Evolutionary conservation across 495 filamentous ascomycete species (phyloP).

Genomic region (Aspergillus sclerotiicarbonarius): DNA sequence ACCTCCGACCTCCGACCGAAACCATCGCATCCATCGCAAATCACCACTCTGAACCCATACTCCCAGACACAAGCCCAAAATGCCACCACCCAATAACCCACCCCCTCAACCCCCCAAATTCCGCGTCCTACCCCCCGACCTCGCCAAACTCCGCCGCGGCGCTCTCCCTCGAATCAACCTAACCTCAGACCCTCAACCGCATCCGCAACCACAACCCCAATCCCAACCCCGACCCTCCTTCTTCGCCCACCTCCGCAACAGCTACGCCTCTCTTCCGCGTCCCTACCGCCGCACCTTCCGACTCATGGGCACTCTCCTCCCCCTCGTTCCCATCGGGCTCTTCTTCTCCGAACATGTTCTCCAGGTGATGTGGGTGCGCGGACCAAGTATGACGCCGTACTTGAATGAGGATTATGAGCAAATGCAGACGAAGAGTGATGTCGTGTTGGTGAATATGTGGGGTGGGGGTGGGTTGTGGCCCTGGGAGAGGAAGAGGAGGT

Average conservation of each 20-base stretch:
- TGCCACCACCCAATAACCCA: background rate
- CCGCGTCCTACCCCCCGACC: conserved; percentile 25
- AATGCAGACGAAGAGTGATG: conserved; percentile 50
- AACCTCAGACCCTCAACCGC: background rate
- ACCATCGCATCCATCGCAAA: background rate
- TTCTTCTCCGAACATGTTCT: conserved; percentile 64
- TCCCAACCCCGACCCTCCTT: conserved; percentile 14
- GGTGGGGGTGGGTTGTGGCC: conserved; percentile 27
- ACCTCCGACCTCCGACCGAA: background rate
- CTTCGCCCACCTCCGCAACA: conserved; percentile 31
- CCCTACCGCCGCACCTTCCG: conserved; percentile 29
- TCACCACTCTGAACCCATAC: background rate
- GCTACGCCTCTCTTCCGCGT: conserved; percentile 34
- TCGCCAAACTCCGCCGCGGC: conserved; percentile 18
- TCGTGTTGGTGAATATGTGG: conserved; percentile 51
- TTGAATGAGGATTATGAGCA: conserved; percentile 63
- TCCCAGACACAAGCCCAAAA: background rate
- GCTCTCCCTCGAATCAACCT: background rate
- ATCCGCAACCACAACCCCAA: conserved; percentile 2
- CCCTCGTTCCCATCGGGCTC: conserved; percentile 61
- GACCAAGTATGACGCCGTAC: conserved; percentile 75
- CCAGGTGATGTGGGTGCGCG: conserved; percentile 61
- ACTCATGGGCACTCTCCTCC: conserved; percentile 50
- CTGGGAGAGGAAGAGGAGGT: conserved; percentile 40
- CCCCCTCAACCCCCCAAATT: conserved; percentile 7